Base-by-base conservation (phyloP, 192 early-diverging fungal genomes). In the Podila verticillata region DNA sequence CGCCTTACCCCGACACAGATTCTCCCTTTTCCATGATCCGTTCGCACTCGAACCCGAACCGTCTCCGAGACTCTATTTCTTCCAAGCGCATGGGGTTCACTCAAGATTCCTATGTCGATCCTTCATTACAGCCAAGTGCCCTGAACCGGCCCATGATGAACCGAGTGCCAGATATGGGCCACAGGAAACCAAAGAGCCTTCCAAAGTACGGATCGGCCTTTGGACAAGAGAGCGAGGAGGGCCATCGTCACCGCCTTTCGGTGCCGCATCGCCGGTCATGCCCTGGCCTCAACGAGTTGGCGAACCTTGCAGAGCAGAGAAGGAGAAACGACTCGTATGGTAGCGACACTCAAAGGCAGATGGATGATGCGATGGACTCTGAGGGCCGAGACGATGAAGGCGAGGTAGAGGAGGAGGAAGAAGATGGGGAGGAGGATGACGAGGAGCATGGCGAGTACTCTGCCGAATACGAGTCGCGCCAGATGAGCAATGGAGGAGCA, bases 381-480 rank as follows among this genome's bases (percentile, higher is more conserved):
- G 62, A 60, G 9, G 61, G 39, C 10, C 57, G 29, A 8, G 61
- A 63, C 5, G 13, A 34, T 48, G 63, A 48, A 48, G 57, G 54
- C 56, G 74, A 31, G 48, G 73, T 13, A 47, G 66, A 39, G 58
- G 74, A 19, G 30, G 58, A 60, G 30, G 20, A 62, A 0, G 19
- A 32, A 35, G 31, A 35, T 8, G 32, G 31, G 9, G 32, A 32
- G 7, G 32, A 26, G 6, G 22, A 54, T 2, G 22, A 54, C 5
- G 51, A 59, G 30, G 58, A 60, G 30, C 7, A 28, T 34, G 26
- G 58, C 13, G 30, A 6, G 8, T 17, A 32, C 15, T 12, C 29
- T 20, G 58, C 22, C 15, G 58, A 60, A 29, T 60, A 60, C 24
- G 51, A 54, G 22, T 24, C 51, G 51, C 30, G 61, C 4, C 28